Conservation (phyloP, 2,329 filamentous ascomycete genomes). For the Trichophyton simii region DNA sequence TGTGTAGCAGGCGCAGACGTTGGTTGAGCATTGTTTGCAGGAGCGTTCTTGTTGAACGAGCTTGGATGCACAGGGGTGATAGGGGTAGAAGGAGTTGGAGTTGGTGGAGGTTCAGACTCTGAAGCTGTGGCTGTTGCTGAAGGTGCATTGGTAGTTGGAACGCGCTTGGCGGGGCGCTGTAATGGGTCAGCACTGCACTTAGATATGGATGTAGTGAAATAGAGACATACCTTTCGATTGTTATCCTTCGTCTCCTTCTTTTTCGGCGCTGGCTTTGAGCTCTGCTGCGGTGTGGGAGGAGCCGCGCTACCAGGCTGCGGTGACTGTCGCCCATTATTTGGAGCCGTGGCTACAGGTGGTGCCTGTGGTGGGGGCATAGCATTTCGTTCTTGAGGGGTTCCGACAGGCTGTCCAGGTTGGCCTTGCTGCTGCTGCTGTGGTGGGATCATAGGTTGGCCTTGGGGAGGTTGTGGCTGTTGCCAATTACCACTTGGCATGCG, state of each 20-base stretch:
- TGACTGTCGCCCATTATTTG: slow-evolving; percentile 32
- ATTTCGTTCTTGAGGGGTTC: slow-evolving; percentile 46
- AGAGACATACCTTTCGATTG: slow-evolving; percentile 34
- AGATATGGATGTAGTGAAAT: slow-evolving; percentile 4
- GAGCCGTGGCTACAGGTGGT: slow-evolving; percentile 26
- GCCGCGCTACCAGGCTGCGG: slow-evolving; percentile 36
- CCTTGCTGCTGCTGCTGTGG: slow-evolving; percentile 21
- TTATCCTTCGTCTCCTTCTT: slow-evolving; percentile 47
- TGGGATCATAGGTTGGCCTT: slow-evolving; percentile 36
- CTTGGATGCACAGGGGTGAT: slow-evolving; percentile 36
- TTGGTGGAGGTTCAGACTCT: slow-evolving; percentile 36
- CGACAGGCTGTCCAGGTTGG: slow-evolving; percentile 35
- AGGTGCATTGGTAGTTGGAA: slow-evolving; percentile 23
- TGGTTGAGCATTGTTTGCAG: slow-evolving; percentile 20
- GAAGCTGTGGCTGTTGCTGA: slow-evolving; percentile 34
- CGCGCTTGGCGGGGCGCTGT: slow-evolving; percentile 35
- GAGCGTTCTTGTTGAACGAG: slow-evolving; percentile 31
- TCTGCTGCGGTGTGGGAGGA: slow-evolving; percentile 50
- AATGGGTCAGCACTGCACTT: slow-evolving; percentile 14
- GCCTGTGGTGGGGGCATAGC: slow-evolving; percentile 40
- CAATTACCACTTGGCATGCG: slow-evolving; percentile 32
- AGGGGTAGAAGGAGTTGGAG: slow-evolving; percentile 38
- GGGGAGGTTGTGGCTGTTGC: slow-evolving; percentile 23
- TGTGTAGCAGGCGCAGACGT: slow-evolving; percentile 17
- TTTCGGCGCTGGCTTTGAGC: slow-evolving; percentile 46